Conservation (phyloP, 148 eudicot species). For the Amaranthus hypochondriacus region DNA sequence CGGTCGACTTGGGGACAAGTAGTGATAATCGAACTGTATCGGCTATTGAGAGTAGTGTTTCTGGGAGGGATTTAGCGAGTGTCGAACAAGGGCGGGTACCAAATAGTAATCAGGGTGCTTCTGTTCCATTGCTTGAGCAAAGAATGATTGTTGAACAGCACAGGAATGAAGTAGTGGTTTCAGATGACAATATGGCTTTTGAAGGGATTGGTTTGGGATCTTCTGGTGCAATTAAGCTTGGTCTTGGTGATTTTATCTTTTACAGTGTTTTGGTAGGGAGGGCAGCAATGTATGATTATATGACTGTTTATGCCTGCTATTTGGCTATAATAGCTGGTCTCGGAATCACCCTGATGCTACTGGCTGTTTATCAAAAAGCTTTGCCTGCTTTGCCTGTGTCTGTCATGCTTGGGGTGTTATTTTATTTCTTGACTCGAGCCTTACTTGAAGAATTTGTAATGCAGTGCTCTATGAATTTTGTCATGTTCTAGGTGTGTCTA, state of each 20-base stretch:
- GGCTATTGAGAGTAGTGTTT: conserved; percentile 24
- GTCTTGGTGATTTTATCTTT: conserved; percentile 88
- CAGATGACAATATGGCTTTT: conserved; percentile 47
- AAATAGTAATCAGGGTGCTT: conserved; percentile 34
- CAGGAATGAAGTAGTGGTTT: conserved; percentile 22
- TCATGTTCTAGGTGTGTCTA: conserved; percentile 59
- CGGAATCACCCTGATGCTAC: conserved; percentile 70
- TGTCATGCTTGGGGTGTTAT: conserved; percentile 75
- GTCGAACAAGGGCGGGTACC: conserved; percentile 44
- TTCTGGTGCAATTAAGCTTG: conserved; percentile 83
- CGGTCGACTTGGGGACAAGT: conserved; percentile 13
- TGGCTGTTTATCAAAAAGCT: conserved; percentile 87
- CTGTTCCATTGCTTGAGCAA: conserved; percentile 62
- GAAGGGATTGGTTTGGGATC: conserved; percentile 94
- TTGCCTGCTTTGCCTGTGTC: conserved; percentile 95
- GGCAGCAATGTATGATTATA: conserved; percentile 94
- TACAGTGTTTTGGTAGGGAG: conserved; percentile 95
- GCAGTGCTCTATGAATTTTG: conserved; percentile 71
- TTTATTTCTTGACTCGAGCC: conserved; percentile 73
- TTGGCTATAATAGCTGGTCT: conserved; percentile 91
- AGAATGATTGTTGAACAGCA: conserved; percentile 33
- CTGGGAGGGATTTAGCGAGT: conserved; percentile 32
- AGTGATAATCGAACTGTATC: conserved; percentile 13
- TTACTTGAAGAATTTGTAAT: conserved; percentile 76
- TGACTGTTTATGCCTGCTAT: conserved; percentile 92